phyloP scores from a whole-genome alignment of 2,329 filamentous ascomycete species.

The Venturiaceae sp. region DNA sequence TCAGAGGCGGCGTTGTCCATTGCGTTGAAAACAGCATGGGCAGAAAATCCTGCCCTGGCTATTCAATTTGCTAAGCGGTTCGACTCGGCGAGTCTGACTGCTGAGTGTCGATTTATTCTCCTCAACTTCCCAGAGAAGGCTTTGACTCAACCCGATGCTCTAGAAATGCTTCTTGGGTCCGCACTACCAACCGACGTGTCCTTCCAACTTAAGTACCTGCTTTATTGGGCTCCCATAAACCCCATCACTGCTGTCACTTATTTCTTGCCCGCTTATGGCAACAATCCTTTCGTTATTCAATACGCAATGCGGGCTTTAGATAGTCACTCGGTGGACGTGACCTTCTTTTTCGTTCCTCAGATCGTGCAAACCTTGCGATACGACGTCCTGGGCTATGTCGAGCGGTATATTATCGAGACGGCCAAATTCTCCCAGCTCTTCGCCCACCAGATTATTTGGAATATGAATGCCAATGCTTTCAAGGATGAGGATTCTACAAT shows the following conservation, averaged over 20 bases:
- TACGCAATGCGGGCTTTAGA: constrained; percentile 95
- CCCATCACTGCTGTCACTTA: constrained; percentile 88
- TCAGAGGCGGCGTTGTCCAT: constrained; percentile 46
- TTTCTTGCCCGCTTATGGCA: constrained; percentile 82
- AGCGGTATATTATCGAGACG: constrained; percentile 93
- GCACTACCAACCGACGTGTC: constrained; percentile 69
- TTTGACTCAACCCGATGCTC: constrained; percentile 67
- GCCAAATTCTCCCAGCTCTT: constrained; percentile 97
- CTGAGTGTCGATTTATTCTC: constrained; percentile 69
- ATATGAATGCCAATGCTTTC: constrained; percentile 98
- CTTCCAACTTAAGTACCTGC: constrained; percentile 80
- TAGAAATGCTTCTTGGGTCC: constrained; percentile 72
- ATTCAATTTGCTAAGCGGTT: constrained; percentile 76
- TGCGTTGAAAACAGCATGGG: constrained; percentile 76
- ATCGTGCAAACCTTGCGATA: constrained; percentile 94
- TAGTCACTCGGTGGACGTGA: constrained; percentile 89
- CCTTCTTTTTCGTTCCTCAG: constrained; percentile 98
- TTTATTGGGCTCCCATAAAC: constrained; percentile 90
- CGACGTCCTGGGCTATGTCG: constrained; percentile 86
- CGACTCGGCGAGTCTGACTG: constrained; percentile 59
- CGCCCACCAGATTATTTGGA: constrained; percentile 99
- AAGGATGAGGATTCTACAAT: constrained; percentile 91
- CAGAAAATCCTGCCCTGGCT: constrained; percentile 75
- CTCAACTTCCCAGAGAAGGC: constrained; percentile 78
- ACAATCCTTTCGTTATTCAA: constrained; percentile 88